Evolutionary conservation across 2,329 filamentous ascomycete species (phyloP).

Genomic region (Neocatenulostroma microsporum): DNA sequence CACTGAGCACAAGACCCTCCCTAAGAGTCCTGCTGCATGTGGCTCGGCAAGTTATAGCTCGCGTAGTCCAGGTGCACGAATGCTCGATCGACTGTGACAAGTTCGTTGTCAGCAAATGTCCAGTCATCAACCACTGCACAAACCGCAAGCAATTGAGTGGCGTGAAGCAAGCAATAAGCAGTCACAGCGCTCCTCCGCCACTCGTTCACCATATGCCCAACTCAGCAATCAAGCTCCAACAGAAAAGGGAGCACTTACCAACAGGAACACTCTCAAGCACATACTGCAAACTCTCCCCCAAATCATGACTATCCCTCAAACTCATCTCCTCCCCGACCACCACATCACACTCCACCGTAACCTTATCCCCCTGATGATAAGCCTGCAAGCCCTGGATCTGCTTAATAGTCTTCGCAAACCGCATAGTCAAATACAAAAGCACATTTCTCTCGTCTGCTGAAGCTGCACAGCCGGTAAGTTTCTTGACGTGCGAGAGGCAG

Average conservation of each 20-base stretch:
- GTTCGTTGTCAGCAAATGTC: too few species aligned
- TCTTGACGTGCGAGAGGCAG: conserved; percentile 68
- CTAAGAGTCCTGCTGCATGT: conserved; percentile 40
- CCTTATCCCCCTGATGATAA: conserved; percentile 77
- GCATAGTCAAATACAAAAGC: conserved; percentile 83
- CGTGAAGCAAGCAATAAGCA: too few species aligned
- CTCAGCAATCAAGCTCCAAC: too few species aligned
- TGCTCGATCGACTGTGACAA: conserved; percentile 46
- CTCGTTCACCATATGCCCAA: too few species aligned
- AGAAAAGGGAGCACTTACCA: conserved; percentile 32
- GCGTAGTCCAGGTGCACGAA: conserved; percentile 49
- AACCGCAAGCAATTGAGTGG: too few species aligned
- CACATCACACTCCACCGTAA: conserved; percentile 77
- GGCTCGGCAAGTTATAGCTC: conserved; percentile 43
- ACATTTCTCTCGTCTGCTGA: conserved; percentile 76
- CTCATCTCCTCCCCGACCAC: conserved; percentile 69
- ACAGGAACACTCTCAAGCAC: conserved; percentile 76
- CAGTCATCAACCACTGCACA: conserved; percentile 2
- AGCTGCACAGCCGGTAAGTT: conserved; percentile 70
- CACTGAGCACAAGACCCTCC: background rate
- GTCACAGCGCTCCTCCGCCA: too few species aligned
- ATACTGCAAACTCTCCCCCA: conserved; percentile 71
- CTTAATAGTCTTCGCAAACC: conserved; percentile 79
- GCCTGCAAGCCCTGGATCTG: conserved; percentile 79
- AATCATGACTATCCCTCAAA: conserved; percentile 71